phyloP scores from a whole-genome alignment of 164 flowering plant genomes.

The Aristolochia contorta region DNA sequence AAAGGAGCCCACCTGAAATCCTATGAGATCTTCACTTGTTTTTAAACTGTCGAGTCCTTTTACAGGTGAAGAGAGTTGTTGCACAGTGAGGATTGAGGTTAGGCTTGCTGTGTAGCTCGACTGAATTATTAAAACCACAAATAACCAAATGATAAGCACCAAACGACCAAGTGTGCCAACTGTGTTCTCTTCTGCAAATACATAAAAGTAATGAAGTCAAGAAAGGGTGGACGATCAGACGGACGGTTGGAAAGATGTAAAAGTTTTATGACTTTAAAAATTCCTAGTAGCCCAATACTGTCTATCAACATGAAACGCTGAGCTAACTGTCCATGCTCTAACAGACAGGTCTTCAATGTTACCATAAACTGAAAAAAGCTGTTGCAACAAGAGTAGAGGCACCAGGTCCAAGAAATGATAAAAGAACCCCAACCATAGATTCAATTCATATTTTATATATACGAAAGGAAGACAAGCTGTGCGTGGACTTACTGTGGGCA shows the following conservation, averaged over 20 bases:
- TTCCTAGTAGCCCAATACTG: not conserved
- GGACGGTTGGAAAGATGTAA: not conserved
- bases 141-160: conserved; percentile 30
- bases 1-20: conserved; percentile 48
- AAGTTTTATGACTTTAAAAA: not conserved
- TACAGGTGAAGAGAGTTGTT: conserved; percentile 33
- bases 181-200: conserved; percentile 27
- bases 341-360: not conserved
- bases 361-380: too few species aligned
- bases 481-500: conserved; percentile 54
- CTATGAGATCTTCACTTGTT: conserved; percentile 28
- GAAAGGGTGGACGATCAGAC: not conserved
- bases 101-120: conserved; percentile 36
- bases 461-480: too few species aligned
- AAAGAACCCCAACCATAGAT: not conserved
- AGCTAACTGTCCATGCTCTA: not conserved
- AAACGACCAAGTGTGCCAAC: conserved; percentile 28
- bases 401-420: not conserved
- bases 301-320: not conserved
- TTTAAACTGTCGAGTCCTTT: conserved; percentile 43
- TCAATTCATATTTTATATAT: too few species aligned
- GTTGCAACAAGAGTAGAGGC: too few species aligned
- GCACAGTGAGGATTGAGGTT: conserved; percentile 38
- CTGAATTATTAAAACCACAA: conserved; percentile 30
- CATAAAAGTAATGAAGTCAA: not conserved